Evolutionary conservation across 2,329 filamentous ascomycete species (phyloP).

Genomic region (Lecanosticta acicola): DNA sequence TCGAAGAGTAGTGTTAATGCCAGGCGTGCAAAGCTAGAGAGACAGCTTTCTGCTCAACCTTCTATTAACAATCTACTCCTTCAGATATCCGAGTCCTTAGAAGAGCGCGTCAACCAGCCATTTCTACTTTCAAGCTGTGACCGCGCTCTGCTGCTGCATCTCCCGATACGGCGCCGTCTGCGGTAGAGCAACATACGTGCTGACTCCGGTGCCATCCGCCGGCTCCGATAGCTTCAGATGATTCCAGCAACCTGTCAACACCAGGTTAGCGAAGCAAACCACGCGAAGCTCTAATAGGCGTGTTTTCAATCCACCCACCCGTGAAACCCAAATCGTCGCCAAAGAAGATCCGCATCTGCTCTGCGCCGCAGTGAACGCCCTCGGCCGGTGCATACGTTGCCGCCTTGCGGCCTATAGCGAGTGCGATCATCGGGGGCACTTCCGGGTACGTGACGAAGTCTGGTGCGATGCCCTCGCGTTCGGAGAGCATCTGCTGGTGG

Average conservation of each 20-base stretch:
- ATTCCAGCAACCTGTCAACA: slow-evolving; percentile 11
- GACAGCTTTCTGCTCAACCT: too few species aligned
- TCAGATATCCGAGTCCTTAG: too few species aligned
- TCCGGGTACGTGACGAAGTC: slow-evolving; percentile 8
- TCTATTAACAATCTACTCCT: too few species aligned
- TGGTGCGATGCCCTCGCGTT: slow-evolving; percentile 20
- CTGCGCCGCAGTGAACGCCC: slow-evolving; percentile 9
- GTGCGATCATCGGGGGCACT: slow-evolving; percentile 12
- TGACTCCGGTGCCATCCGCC: neutral
- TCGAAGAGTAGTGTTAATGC: too few species aligned
- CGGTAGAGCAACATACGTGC: slow-evolving; percentile 3
- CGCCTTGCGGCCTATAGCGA: slow-evolving; percentile 13
- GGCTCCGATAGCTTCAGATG: slow-evolving; percentile 10
- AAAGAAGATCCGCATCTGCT: slow-evolving; percentile 14
- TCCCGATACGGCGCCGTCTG: slow-evolving; percentile 4
- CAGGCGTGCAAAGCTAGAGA: too few species aligned
- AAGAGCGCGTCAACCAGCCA: too few species aligned
- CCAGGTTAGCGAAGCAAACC: too few species aligned
- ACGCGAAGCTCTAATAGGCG: too few species aligned
- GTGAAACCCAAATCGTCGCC: slow-evolving; percentile 12
- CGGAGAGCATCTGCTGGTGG: slow-evolving; percentile 54
- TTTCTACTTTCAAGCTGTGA: neutral
- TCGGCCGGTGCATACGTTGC: slow-evolving; percentile 9
- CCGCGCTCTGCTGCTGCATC: neutral
- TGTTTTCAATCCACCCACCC: too few species aligned